phyloP scores from a whole-genome alignment of 2,329 filamentous ascomycete genomes.

The Trichophyton mentagrophytes region DNA sequence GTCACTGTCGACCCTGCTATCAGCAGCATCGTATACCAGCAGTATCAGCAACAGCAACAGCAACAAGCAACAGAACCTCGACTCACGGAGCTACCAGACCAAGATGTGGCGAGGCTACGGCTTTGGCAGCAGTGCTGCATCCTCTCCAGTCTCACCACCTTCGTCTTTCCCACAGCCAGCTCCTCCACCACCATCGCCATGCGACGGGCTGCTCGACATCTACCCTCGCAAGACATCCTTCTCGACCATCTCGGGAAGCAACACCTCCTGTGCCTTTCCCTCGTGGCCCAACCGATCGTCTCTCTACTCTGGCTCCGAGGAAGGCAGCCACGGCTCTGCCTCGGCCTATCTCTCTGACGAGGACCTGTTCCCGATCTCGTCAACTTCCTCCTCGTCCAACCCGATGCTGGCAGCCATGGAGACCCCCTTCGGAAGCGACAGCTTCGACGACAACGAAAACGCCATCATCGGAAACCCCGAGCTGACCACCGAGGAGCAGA shows the following conservation, averaged over 20 bases:
- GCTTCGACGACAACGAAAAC: constrained; percentile 7
- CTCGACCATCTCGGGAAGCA: constrained; percentile 26
- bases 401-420: background rate
- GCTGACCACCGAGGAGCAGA: constrained; percentile 30
- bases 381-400: constrained; percentile 14
- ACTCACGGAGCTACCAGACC: constrained; percentile 4
- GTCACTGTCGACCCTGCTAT: background rate
- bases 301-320: constrained; percentile 23
- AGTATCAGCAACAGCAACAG: background rate
- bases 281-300: constrained; percentile 33
- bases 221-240: constrained; percentile 32
- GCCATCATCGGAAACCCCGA: constrained; percentile 17
- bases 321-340: constrained; percentile 17
- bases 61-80: background rate
- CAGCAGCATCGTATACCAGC: background rate
- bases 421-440: background rate
- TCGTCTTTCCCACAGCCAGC: constrained; percentile 23
- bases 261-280: constrained; percentile 32
- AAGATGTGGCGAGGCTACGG: constrained; percentile 13
- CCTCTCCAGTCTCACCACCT: constrained; percentile 18
- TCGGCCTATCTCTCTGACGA: constrained; percentile 32
- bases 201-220: constrained; percentile 29
- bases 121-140: constrained; percentile 11
- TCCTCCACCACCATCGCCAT: constrained; percentile 29
- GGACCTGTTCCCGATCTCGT: constrained; percentile 27